phyloP scores from a whole-genome alignment of 257 asterid species.

The Nicotiana paniculata region DNA sequence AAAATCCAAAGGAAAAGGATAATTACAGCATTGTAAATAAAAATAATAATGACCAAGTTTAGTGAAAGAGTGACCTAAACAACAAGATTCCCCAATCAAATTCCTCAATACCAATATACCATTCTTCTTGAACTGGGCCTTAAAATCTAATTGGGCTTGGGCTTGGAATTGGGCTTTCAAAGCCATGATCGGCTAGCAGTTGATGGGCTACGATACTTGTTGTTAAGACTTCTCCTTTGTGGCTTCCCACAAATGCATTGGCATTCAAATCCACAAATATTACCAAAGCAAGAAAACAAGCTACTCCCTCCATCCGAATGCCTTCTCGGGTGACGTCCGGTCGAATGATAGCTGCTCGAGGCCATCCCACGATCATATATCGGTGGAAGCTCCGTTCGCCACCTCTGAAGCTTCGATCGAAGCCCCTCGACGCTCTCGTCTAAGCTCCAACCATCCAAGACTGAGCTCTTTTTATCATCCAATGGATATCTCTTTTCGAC shows the following conservation, averaged over 20 bases:
- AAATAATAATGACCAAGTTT: too few species aligned
- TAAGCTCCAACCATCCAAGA: conserved; percentile 57
- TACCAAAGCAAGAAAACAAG: conserved; percentile 55
- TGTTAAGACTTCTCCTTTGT: not conserved
- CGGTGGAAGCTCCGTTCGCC: conserved; percentile 53
- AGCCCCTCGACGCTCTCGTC: conserved; percentile 65
- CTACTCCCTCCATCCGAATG: conserved; percentile 9
- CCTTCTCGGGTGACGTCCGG: conserved; percentile 23
- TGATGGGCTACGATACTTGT: conserved; percentile 28
- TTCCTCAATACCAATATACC: not conserved
- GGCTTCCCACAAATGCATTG: conserved; percentile 52
- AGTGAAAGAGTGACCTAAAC: too few species aligned
- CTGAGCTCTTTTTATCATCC: conserved; percentile 46
- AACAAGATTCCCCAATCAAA: not conserved
- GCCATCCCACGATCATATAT: conserved; percentile 34
- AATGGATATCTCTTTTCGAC: conserved; percentile 38
- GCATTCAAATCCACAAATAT: conserved; percentile 45
- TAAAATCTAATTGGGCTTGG: not conserved
- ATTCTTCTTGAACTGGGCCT: not conserved
- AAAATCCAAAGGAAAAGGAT: too few species aligned
- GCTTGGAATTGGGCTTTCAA: conserved; percentile 2
- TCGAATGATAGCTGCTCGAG: conserved; percentile 22
- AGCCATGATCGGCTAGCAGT: conserved; percentile 20
- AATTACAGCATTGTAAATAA: too few species aligned
- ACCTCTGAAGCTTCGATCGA: conserved; percentile 60